These are phyloP conservation scores for Boletus subcaerulescens DNA, from an alignment of 768 basidiomycete species.

Conservation along the genomic window DNA sequence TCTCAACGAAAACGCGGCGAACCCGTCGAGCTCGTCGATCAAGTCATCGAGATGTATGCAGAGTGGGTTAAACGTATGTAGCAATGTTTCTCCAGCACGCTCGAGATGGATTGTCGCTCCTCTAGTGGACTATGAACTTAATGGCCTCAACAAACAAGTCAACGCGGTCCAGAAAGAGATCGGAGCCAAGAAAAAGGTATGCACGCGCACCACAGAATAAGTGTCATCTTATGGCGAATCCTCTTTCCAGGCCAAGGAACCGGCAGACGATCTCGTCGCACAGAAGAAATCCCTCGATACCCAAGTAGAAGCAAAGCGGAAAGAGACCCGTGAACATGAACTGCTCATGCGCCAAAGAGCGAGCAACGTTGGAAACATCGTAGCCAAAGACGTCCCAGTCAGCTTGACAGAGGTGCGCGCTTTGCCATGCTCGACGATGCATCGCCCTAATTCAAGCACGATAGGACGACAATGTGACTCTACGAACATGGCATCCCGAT, in stretches of 20 bases:
- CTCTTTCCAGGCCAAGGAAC: slow-evolving; percentile 74
- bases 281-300: slow-evolving; percentile 84
- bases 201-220: not conserved
- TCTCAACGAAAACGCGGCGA: slow-evolving; percentile 91
- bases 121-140: slow-evolving; percentile 84
- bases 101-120: not conserved
- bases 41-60: slow-evolving; percentile 86
- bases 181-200: slow-evolving; percentile 86
- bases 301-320: slow-evolving; percentile 71
- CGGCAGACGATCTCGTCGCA: slow-evolving; percentile 82
- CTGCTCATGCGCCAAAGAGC: slow-evolving; percentile 76
- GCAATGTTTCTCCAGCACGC: not conserved
- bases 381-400: slow-evolving; percentile 82
- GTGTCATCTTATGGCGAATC: not conserved
- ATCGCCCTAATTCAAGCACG: not conserved
- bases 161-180: slow-evolving; percentile 96
- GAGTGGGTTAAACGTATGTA: slow-evolving; percentile 93
- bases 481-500: slow-evolving; percentile 84
- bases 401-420: slow-evolving; percentile 76
- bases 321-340: slow-evolving; percentile 76
- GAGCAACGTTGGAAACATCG: slow-evolving; percentile 85
- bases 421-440: not conserved
- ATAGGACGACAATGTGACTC: slow-evolving; percentile 86
- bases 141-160: slow-evolving; percentile 72
- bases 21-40: slow-evolving; percentile 89